These are phyloP conservation scores for Malus sieversii DNA, from an alignment of 306 rosid species.

Conservation along the genomic window DNA sequence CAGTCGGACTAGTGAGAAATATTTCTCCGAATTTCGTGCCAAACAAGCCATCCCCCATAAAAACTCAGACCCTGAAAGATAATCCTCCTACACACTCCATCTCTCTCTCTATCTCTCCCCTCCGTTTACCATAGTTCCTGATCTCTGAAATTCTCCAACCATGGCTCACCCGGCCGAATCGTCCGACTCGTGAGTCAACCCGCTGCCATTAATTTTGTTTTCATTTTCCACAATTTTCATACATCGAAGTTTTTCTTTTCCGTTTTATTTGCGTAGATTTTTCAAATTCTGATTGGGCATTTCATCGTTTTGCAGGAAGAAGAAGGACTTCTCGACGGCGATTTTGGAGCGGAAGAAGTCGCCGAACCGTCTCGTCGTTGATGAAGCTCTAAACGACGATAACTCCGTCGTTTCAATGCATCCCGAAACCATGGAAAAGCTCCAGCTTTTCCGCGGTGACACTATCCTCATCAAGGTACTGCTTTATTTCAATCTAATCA, in stretches of 20 bases:
- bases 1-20: neutral
- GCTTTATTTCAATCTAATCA: neutral
- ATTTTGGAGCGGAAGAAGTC: constrained; percentile 54
- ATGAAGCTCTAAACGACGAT: constrained; percentile 46
- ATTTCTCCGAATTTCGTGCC: neutral
- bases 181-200: constrained; percentile 43
- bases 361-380: constrained; percentile 43
- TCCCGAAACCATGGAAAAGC: constrained; percentile 43
- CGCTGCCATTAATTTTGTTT: neutral
- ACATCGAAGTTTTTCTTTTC: neutral
- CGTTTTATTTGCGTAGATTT: neutral
- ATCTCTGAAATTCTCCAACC: neutral
- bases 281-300: neutral
- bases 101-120: neutral
- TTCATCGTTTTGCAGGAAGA: constrained; percentile 20
- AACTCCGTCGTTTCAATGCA: constrained; percentile 48
- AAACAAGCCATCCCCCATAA: neutral
- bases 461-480: constrained; percentile 46
- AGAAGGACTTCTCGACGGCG: constrained; percentile 51
- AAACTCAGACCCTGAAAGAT: neutral
- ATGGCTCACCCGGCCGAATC: constrained; percentile 47
- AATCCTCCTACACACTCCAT: neutral
- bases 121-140: neutral
- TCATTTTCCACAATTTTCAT: neutral
- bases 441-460: constrained; percentile 47